Evolutionary conservation across 129 eudicot species (phyloP).

Genomic region (Lonicera japonica): DNA sequence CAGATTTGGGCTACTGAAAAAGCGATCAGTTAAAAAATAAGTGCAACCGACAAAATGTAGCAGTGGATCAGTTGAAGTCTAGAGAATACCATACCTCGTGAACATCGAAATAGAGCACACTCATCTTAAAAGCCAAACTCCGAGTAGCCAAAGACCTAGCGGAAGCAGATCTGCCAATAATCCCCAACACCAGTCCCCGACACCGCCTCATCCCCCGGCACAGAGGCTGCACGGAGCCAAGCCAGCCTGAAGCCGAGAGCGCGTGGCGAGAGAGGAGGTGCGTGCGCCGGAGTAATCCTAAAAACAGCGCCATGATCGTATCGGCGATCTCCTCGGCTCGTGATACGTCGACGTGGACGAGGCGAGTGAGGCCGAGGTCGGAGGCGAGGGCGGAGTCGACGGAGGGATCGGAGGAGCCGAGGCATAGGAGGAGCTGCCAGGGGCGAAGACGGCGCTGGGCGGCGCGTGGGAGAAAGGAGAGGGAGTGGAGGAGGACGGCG

Average conservation of each 20-base stretch:
- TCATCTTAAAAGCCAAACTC: constrained; percentile 92
- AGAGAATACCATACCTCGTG: constrained; percentile 43
- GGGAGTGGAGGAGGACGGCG: constrained; percentile 88
- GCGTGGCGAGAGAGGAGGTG: constrained; percentile 79
- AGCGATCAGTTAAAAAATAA: too few relatives aligned
- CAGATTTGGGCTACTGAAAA: too few relatives aligned
- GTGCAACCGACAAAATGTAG: neutral
- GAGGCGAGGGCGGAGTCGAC: constrained; percentile 85
- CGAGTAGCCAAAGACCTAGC: constrained; percentile 83
- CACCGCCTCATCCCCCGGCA: constrained; percentile 98
- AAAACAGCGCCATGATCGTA: constrained; percentile 84
- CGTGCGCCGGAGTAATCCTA: constrained; percentile 81
- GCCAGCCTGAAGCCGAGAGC: constrained; percentile 93
- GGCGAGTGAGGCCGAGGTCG: constrained; percentile 69
- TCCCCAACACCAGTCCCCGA: constrained; percentile 87
- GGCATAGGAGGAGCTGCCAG: constrained; percentile 88
- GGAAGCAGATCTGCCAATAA: constrained; percentile 83
- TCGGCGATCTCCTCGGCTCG: constrained; percentile 97
- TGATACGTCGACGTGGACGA: constrained; percentile 86
- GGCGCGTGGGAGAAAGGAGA: constrained; percentile 97
- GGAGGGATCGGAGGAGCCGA: constrained; percentile 90
- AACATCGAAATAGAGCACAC: constrained; percentile 86
- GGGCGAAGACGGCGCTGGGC: constrained; percentile 99
- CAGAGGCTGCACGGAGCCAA: constrained; percentile 93
- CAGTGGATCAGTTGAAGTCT: neutral